These are phyloP conservation scores for Eucalyptus sp. DNA, from an alignment of 345 rosid species.

Conservation along the genomic window DNA sequence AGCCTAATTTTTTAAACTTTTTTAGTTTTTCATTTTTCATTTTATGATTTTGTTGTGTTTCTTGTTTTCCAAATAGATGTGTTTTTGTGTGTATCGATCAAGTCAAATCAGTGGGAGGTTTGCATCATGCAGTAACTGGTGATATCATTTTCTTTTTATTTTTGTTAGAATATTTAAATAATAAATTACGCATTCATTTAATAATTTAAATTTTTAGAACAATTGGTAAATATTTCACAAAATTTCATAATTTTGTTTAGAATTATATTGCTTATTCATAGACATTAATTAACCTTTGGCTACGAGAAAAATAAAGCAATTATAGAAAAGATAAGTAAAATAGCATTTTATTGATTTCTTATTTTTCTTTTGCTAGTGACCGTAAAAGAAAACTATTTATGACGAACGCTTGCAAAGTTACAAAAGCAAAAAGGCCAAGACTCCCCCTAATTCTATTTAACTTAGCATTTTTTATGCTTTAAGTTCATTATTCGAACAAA, in stretches of 20 bases:
- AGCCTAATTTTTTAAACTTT: too few species aligned
- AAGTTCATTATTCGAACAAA: background rate
- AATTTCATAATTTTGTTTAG: background rate
- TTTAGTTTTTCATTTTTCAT: too few species aligned
- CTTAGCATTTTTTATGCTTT: background rate
- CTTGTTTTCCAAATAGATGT: background rate
- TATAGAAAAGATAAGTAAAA: background rate
- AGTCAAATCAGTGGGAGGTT: background rate
- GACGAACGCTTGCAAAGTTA: background rate
- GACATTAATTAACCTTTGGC: background rate
- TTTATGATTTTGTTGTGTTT: too few species aligned
- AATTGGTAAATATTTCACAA: rapidly evolving
- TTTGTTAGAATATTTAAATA: too few species aligned
- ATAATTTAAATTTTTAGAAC: too few species aligned
- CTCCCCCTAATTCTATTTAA: background rate
- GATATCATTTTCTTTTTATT: background rate
- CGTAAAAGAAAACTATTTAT: background rate
- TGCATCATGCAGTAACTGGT: background rate
- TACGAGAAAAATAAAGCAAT: background rate
- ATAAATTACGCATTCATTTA: rapidly evolving
- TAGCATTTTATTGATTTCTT: background rate
- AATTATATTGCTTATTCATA: background rate
- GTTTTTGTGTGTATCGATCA: background rate
- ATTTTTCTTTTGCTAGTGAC: background rate
- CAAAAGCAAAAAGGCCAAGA: background rate